Evolutionary conservation across 2,329 filamentous ascomycete species (phyloP).

Genomic region (Triangularia verruculosa): DNA sequence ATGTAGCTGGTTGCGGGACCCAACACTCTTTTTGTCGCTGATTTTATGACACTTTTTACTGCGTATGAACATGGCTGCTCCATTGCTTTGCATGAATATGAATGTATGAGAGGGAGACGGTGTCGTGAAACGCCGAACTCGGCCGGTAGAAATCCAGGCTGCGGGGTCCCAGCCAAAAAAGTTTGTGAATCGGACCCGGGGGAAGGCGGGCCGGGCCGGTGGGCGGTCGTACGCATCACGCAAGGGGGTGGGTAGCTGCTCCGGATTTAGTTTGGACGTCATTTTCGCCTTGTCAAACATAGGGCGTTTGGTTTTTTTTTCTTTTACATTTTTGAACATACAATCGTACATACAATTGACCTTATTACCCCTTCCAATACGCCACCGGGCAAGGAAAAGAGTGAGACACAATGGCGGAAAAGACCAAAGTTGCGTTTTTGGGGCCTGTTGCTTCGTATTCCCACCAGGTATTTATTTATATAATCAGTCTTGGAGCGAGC

Average conservation of each 20-base stretch:
- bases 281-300: neutral
- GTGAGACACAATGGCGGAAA: neutral
- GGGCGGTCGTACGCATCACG: neutral
- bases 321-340: neutral
- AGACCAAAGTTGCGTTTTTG: slow-evolving; percentile 26
- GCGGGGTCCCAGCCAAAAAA: slow-evolving; percentile 10
- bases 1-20: slow-evolving; percentile 16
- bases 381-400: neutral
- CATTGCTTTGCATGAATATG: neutral
- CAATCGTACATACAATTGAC: neutral
- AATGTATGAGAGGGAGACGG: neutral
- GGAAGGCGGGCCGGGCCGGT: neutral
- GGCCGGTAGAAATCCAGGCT: slow-evolving; percentile 8
- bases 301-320: neutral
- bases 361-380: neutral
- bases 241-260: neutral
- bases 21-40: slow-evolving; percentile 20
- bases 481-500: neutral
- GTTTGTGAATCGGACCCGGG: neutral
- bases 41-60: neutral
- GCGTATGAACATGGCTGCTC: neutral
- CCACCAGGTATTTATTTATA: slow-evolving; percentile 25
- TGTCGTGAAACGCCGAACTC: slow-evolving; percentile 14
- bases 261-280: neutral
- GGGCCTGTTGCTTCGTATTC: slow-evolving; percentile 29